Evolutionary conservation across 2,329 filamentous ascomycete species (phyloP).

Genomic region (Rutstroemia sp.): DNA sequence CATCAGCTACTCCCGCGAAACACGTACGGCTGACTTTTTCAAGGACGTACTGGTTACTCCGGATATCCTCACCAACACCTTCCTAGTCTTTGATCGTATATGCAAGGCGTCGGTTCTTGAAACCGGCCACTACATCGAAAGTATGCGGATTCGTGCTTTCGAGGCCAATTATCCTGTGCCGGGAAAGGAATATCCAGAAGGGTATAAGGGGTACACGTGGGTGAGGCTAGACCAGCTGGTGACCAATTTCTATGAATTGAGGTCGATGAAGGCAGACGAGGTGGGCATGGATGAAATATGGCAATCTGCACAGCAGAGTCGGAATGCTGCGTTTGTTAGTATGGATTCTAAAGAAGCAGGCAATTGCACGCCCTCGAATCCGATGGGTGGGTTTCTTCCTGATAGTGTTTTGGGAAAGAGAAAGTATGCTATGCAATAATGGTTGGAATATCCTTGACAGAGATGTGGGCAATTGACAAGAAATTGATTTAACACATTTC

Average conservation of each 20-base stretch:
- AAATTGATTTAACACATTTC: neutral
- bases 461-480: neutral
- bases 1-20: neutral
- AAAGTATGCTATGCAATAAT: neutral
- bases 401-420: neutral
- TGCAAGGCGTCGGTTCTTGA: neutral
- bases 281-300: constrained; percentile 11
- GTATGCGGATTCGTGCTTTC: neutral
- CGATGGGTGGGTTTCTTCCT: neutral
- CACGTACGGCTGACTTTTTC: neutral
- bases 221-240: neutral
- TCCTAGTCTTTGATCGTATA: neutral
- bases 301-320: constrained; percentile 4
- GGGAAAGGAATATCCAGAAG: neutral
- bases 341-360: constrained; percentile 7
- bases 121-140: neutral
- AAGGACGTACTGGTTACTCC: neutral
- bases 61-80: neutral
- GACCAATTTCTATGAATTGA: constrained; percentile 9
- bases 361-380: too few species aligned
- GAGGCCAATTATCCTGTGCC: neutral
- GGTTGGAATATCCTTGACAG: neutral
- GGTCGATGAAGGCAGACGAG: neutral
- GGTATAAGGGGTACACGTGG: neutral
- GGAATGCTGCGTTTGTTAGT: constrained; percentile 4